Conservation (phyloP, 1,284 basidiomycete genomes). For the Sparassis latifolia region DNA sequence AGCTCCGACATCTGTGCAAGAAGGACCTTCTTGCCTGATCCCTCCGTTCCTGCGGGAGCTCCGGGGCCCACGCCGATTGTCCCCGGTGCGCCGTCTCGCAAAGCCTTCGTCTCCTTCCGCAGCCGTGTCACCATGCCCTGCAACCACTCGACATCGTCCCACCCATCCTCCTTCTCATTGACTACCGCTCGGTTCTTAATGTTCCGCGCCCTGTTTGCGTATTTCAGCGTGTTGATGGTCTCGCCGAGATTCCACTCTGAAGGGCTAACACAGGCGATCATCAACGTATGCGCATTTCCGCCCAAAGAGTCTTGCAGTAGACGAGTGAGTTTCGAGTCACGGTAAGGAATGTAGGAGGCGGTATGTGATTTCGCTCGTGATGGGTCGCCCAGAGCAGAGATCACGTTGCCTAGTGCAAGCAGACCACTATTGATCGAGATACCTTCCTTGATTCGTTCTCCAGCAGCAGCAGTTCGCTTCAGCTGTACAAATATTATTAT, state of each 20-base stretch:
- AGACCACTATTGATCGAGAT: conserved; percentile 97
- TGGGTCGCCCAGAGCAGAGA: conserved; percentile 96
- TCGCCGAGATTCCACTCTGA: conserved; percentile 94
- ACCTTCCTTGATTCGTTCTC: conserved; percentile 95
- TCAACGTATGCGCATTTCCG: conserved; percentile 95
- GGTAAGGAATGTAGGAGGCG: conserved; percentile 87
- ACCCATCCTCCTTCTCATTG: conserved; percentile 94
- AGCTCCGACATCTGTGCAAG: conserved; percentile 72
- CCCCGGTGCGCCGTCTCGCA: conserved; percentile 59
- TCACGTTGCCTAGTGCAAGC: conserved; percentile 95
- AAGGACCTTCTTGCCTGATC: conserved; percentile 58
- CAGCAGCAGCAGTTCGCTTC: conserved; percentile 88
- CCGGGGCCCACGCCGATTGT: conserved; percentile 12
- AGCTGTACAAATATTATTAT: conserved; percentile 39
- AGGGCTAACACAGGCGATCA: conserved; percentile 97
- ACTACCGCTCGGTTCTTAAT: conserved; percentile 94
- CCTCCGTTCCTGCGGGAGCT: conserved; percentile 31
- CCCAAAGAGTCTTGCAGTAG: conserved; percentile 96
- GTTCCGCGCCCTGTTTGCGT: conserved; percentile 94
- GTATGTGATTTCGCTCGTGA: conserved; percentile 71
- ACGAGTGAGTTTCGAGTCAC: conserved; percentile 94
- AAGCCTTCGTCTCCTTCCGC: conserved; percentile 75
- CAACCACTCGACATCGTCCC: conserved; percentile 97
- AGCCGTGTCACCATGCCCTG: conserved; percentile 82
- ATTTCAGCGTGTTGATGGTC: conserved; percentile 96